phyloP scores from a whole-genome alignment of 192 early-diverging fungal genomes.

The Backusella macrospora region DNA sequence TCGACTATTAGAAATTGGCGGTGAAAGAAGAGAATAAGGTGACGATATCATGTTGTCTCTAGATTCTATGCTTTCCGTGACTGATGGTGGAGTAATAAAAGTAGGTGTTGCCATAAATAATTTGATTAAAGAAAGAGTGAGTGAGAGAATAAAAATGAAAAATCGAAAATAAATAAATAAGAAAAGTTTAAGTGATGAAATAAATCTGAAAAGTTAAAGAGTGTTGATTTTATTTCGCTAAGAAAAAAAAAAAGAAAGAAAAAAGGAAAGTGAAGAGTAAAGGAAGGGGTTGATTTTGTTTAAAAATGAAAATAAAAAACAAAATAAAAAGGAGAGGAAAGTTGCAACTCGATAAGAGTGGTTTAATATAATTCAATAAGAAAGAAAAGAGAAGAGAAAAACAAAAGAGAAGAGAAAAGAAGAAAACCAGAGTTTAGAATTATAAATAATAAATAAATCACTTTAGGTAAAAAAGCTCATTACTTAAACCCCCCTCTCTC shows the following conservation, averaged over 20 bases:
- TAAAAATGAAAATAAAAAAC: neutral
- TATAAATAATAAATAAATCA: slow-evolving; percentile 12
- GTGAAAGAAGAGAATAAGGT: slow-evolving; percentile 13
- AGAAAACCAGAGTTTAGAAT: neutral
- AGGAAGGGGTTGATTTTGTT: neutral
- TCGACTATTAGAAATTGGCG: slow-evolving; percentile 1
- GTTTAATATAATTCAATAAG: neutral
- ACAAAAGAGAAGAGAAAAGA: neutral
- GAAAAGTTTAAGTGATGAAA: neutral
- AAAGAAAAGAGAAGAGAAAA: neutral
- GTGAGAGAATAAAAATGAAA: neutral
- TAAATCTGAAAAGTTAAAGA: neutral
- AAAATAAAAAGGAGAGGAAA: neutral
- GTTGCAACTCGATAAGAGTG: slow-evolving; percentile 3
- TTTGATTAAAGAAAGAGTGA: neutral
- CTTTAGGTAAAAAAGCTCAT: neutral
- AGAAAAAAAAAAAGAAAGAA: neutral
- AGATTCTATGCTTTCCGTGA: neutral
- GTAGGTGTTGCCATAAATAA: slow-evolving; percentile 2
- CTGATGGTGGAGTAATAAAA: neutral
- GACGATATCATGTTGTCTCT: slow-evolving; percentile 3
- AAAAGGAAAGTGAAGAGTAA: slow-evolving; percentile 11
- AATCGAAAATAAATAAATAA: neutral
- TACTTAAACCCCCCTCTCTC: neutral
- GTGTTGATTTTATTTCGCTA: slow-evolving; percentile 5